phyloP scores from a whole-genome alignment of 129 eudicot genomes.

The Tanacetum coccineum region DNA sequence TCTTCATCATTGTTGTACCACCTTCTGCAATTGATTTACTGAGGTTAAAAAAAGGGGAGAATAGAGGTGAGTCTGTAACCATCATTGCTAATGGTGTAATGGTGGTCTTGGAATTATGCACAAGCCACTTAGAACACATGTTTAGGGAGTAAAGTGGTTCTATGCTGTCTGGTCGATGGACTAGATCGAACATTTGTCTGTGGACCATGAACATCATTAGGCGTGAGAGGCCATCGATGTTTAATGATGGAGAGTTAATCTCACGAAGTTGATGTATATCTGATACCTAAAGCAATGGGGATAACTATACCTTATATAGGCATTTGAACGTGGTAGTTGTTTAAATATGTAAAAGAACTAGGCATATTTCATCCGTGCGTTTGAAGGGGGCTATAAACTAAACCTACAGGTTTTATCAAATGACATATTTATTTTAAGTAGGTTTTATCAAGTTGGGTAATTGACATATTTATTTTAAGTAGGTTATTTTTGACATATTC shows the following conservation, averaged over 20 bases:
- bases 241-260: constrained; percentile 14
- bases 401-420: no score
- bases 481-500: no score
- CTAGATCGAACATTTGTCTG: constrained; percentile 18
- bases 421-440: no score
- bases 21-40: constrained; percentile 31
- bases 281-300: no score
- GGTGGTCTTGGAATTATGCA: neutral
- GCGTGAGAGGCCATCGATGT: constrained; percentile 22
- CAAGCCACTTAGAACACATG: constrained; percentile 21
- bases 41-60: neutral
- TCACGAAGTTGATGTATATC: neutral
- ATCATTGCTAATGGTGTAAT: constrained; percentile 12
- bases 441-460: no score
- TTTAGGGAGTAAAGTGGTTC: constrained; percentile 24
- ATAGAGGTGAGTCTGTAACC: neutral
- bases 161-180: neutral
- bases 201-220: constrained; percentile 36
- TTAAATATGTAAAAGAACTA: no score
- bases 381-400: no score
- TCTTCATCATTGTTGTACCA: constrained; percentile 16
- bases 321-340: no score
- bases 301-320: no score
- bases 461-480: no score
- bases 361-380: no score